Conservation (phyloP, 805 yeast species). For the Myxozyma lipomycoides region DNA sequence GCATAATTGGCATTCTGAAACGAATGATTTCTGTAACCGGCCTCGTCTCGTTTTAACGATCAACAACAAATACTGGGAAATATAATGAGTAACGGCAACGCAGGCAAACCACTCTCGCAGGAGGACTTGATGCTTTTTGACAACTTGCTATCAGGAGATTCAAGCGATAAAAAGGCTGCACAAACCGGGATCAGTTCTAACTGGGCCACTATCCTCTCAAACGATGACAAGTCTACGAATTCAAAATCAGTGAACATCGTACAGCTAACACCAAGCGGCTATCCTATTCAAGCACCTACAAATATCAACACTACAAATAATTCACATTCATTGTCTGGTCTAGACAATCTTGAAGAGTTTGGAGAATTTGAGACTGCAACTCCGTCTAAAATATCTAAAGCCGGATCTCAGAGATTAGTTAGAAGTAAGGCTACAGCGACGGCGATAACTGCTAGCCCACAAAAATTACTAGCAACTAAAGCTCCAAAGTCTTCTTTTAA, state of each 20-base stretch:
- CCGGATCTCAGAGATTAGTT: too few relatives aligned
- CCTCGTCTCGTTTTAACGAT: too few relatives aligned
- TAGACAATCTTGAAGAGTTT: not conserved
- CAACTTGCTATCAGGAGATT: constrained; percentile 13
- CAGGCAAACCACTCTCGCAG: constrained; percentile 1
- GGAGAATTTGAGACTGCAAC: not conserved
- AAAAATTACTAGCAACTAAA: not conserved
- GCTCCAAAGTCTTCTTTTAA: not conserved
- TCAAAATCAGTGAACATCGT: too few relatives aligned
- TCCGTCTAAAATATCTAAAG: not conserved
- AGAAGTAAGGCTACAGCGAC: too few relatives aligned
- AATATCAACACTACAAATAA: too few relatives aligned
- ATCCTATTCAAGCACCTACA: too few relatives aligned
- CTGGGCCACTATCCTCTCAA: constrained; percentile 14
- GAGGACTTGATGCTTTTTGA: constrained; percentile 25
- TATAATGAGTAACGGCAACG: not conserved
- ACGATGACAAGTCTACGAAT: not conserved
- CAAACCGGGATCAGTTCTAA: constrained; percentile 5
- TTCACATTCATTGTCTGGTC: too few relatives aligned
- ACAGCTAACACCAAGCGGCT: too few relatives aligned
- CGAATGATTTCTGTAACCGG: too few relatives aligned
- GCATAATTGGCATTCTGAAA: too few relatives aligned
- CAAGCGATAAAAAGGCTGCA: not conserved
- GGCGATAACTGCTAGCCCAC: not conserved
- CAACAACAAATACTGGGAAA: too few relatives aligned